A percentile compares a stretch with the other conserved stretches of the same genome.
phyloP scores from a whole-genome alignment of 495 filamentous ascomycete species.

The Lophium mytilinum region DNA sequence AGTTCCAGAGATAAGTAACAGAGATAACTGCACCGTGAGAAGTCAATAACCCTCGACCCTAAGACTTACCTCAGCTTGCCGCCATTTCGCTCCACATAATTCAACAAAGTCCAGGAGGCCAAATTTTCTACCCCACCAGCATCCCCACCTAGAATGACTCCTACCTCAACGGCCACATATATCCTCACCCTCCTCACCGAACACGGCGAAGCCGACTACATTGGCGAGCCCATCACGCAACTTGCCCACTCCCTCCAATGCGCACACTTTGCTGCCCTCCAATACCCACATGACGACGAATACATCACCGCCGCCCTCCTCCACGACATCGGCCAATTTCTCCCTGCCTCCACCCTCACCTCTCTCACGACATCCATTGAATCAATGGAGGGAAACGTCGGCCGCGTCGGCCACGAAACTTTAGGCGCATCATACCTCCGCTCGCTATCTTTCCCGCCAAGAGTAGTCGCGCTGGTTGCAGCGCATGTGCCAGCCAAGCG shows the following conservation, averaged over 20 bases:
- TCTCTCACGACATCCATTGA: constrained; percentile 6
- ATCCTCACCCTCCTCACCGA: constrained; percentile 8
- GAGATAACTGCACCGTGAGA: too few species aligned
- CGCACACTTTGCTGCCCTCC: constrained; percentile 27
- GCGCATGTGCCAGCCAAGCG: constrained; percentile 42
- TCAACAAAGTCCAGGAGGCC: too few species aligned
- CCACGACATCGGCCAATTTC: constrained; percentile 43
- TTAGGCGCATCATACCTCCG: constrained; percentile 38
- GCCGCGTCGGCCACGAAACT: constrained; percentile 38
- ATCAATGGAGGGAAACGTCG: constrained; percentile 28
- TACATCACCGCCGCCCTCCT: constrained; percentile 38
- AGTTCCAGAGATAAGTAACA: too few species aligned
- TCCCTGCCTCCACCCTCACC: constrained; percentile 20
- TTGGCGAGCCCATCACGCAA: constrained; percentile 41
- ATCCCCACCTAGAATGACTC: background rate
- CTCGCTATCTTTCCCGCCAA: constrained; percentile 35
- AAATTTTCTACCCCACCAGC: too few species aligned
- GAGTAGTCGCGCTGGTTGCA: constrained; percentile 35
- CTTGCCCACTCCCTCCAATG: constrained; percentile 42
- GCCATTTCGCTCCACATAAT: too few species aligned
- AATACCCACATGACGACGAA: constrained; percentile 29
- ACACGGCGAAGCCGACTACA: constrained; percentile 12
- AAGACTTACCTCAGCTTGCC: too few species aligned
- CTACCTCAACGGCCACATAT: background rate
- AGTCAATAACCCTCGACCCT: too few species aligned